Evolutionary conservation across 2,329 filamentous ascomycete genomes (phyloP).

Genomic region (Sporothrix euskadiensis): DNA sequence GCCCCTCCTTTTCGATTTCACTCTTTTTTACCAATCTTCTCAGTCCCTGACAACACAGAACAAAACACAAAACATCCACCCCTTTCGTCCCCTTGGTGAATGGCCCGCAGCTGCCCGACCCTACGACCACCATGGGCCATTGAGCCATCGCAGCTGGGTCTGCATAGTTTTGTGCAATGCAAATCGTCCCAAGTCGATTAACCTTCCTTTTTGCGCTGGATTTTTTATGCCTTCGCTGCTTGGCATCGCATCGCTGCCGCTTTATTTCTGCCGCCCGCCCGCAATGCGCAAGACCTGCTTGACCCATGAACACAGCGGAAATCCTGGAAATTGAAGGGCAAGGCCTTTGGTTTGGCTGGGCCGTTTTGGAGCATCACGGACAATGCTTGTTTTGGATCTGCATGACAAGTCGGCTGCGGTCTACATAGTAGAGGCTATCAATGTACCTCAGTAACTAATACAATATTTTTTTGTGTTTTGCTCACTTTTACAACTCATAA

Average conservation of each 20-base stretch:
- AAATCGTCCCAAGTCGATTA: constrained; percentile 8
- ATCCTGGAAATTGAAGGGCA: constrained; percentile 4
- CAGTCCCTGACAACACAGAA: neutral
- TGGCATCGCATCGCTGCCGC: neutral
- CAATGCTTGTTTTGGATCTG: constrained; percentile 16
- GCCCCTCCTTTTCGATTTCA: neutral
- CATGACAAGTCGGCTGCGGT: neutral
- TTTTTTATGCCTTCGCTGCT: neutral
- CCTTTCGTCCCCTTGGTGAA: neutral
- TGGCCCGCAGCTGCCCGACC: neutral
- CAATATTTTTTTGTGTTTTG: neutral
- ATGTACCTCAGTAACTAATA: neutral
- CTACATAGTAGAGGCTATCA: neutral
- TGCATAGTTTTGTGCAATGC: constrained; percentile 2
- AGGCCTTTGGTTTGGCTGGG: neutral
- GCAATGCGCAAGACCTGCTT: neutral
- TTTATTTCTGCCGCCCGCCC: neutral
- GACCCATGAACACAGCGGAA: neutral
- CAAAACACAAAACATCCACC: constrained; percentile 5
- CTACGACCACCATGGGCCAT: neutral
- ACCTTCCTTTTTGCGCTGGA: neutral
- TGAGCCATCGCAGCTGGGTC: neutral
- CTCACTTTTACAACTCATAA: neutral
- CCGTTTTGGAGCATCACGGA: neutral
- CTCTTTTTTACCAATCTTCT: neutral